Evolutionary conservation across 2,329 filamentous ascomycete genomes (phyloP).

Genomic region (Trichoderma sp.): DNA sequence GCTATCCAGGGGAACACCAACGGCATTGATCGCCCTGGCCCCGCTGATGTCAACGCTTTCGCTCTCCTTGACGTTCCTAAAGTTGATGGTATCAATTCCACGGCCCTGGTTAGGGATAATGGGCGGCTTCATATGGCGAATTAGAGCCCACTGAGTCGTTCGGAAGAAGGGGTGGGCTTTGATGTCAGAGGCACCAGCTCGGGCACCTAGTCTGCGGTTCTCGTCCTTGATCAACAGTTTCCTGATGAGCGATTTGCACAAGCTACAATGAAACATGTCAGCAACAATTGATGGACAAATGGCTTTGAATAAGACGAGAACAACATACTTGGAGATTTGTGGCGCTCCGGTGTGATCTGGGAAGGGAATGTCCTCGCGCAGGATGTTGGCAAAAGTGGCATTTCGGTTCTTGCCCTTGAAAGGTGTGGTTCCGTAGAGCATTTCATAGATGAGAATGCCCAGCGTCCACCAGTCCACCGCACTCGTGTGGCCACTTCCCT

Average conservation of each 20-base stretch:
- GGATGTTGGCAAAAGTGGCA: slow-evolving; percentile 94
- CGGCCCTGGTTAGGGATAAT: slow-evolving; percentile 91
- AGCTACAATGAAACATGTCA: slow-evolving; percentile 47
- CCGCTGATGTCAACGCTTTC: slow-evolving; percentile 84
- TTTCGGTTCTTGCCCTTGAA: slow-evolving; percentile 99
- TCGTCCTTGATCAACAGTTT: slow-evolving; percentile 99
- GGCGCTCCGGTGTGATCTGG: slow-evolving; percentile 81
- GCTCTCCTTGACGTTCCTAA: slow-evolving; percentile 96
- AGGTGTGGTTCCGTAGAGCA: slow-evolving; percentile 96
- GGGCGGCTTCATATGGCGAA: slow-evolving; percentile 95
- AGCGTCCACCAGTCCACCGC: slow-evolving; percentile 99
- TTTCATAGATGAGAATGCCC: slow-evolving; percentile 96
- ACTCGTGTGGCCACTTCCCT: slow-evolving; percentile 96
- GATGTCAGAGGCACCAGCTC: slow-evolving; percentile 93
- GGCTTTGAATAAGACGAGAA: background rate
- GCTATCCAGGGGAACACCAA: slow-evolving; percentile 83
- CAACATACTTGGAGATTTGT: slow-evolving; percentile 82
- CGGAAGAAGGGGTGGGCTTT: slow-evolving; percentile 96
- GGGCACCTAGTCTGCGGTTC: slow-evolving; percentile 84
- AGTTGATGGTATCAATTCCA: slow-evolving; percentile 92
- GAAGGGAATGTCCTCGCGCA: slow-evolving; percentile 93
- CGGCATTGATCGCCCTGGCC: slow-evolving; percentile 52
- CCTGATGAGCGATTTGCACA: slow-evolving; percentile 94
- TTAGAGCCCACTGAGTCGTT: slow-evolving; percentile 91
- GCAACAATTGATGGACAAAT: background rate